Conservation (phyloP, 495 filamentous ascomycete species). For the Aspergillus wentii region DNA sequence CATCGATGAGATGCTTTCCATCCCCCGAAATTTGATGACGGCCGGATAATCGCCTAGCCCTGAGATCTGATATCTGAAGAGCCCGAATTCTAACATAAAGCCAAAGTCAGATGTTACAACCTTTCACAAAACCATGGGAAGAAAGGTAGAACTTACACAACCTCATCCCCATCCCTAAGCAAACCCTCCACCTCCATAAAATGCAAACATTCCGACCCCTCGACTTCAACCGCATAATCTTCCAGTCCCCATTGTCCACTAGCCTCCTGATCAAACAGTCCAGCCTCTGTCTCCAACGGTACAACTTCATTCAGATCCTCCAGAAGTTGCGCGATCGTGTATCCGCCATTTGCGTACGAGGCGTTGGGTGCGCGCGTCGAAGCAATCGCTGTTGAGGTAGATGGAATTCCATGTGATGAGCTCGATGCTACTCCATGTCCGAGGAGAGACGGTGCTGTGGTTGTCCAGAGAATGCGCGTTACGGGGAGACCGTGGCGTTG, state of each 20-base stretch:
- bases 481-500: constrained; percentile 76
- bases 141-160: constrained; percentile 55
- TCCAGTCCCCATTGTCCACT: constrained; percentile 77
- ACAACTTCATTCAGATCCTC: constrained; percentile 79
- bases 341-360: constrained; percentile 47
- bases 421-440: constrained; percentile 20
- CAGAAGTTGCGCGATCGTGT: constrained; percentile 76
- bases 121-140: constrained; percentile 4
- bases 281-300: constrained; percentile 67
- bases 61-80: constrained; percentile 68
- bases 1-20: constrained; percentile 84
- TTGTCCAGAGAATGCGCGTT: constrained; percentile 69
- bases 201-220: constrained; percentile 84
- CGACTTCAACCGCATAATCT: constrained; percentile 84
- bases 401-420: constrained; percentile 17
- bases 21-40: constrained; percentile 76
- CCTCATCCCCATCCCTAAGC: constrained; percentile 77
- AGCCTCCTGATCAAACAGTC: constrained; percentile 28
- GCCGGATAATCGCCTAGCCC: constrained; percentile 68
- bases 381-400: constrained; percentile 28
- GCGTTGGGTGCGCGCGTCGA: constrained; percentile 36
- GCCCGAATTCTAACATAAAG: constrained; percentile 65
- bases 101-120: not conserved
- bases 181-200: constrained; percentile 67
- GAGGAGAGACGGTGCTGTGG: constrained; percentile 30